phyloP scores from a whole-genome alignment of 352 stramenopile genomes.

The Phytophthora colocasiae region DNA sequence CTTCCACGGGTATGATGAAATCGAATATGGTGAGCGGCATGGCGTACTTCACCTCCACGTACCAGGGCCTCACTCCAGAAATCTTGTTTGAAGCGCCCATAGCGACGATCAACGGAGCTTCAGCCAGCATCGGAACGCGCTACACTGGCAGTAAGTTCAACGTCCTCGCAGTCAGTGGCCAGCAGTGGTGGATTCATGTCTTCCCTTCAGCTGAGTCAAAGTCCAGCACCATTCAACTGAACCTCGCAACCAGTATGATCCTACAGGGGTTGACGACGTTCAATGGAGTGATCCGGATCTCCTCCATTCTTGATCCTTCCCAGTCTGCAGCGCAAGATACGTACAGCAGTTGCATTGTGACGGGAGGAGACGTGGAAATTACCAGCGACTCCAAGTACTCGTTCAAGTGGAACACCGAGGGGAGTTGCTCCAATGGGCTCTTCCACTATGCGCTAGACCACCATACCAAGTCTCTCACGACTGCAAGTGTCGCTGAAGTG shows the following conservation, averaged over 20 bases:
- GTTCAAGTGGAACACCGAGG: slow-evolving; percentile 68
- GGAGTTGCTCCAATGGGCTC: slow-evolving; percentile 60
- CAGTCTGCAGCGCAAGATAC: slow-evolving; percentile 64
- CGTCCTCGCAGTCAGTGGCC: slow-evolving; percentile 54
- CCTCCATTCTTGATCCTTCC: slow-evolving; percentile 40
- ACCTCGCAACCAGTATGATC: slow-evolving; percentile 54
- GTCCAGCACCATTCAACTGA: slow-evolving; percentile 38
- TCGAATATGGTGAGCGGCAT: slow-evolving; percentile 73
- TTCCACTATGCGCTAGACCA: slow-evolving; percentile 73
- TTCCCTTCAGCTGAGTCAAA: slow-evolving; percentile 23
- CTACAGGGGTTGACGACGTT: slow-evolving; percentile 44
- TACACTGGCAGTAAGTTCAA: slow-evolving; percentile 58
- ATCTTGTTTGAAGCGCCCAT: slow-evolving; percentile 64
- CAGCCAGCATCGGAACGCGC: slow-evolving; percentile 31
- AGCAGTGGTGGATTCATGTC: slow-evolving; percentile 71
- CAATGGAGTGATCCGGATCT: slow-evolving; percentile 55
- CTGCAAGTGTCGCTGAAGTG: slow-evolving; percentile 46
- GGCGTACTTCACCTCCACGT: slow-evolving; percentile 72
- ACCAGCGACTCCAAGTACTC: slow-evolving; percentile 54
- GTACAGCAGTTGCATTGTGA: slow-evolving; percentile 74
- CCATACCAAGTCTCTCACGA: slow-evolving; percentile 59
- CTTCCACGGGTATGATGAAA: slow-evolving; percentile 42
- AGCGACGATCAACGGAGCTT: slow-evolving; percentile 53
- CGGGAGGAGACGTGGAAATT: slow-evolving; percentile 51
- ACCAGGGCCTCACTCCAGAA: slow-evolving; percentile 58